Evolutionary conservation across 1,139 yeast species (phyloP), one percentile per base, ranked within the genome.

Genomic region (Wickerhamiella infanticola): DNA sequence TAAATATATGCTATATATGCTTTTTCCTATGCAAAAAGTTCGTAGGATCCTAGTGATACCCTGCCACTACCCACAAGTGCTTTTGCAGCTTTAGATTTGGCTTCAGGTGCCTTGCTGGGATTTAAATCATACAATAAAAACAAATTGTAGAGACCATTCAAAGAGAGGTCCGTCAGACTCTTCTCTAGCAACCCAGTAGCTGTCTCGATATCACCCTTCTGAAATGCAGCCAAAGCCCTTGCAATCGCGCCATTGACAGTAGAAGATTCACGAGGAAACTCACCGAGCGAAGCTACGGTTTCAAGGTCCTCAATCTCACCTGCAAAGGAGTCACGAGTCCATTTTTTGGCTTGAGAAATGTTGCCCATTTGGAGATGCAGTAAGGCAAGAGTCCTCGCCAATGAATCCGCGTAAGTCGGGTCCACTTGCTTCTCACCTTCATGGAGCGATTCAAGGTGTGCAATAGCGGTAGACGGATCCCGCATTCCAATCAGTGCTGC

Each of bases 391-490:
- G 42, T 9, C 4, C 37, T 4, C 3, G 42, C 37, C 9, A 48
- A 35, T 18, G 40, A 24, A 3, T 24, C 39, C 6, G 52, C 51
- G 26, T 40, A 39, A 7, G 24, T 25, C 6, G 37, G 35, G 24
- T 43, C 29, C 8, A 39, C 24, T 7, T 45, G 40, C n/a, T 23
- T 7, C 24, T 45, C 45, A 4, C 52, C 47, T 1, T 43, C 40
- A 42, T 57, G 54, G 42, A 62, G 51, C 3, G 55, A 46, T 11
- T 49, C 46, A 35, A 63, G 49, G 44, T 62, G 63, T 8, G 57
- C 55, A 11, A 60, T 46, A 1, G 66, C 67, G 2, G 66, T 53
- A 6, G 51, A 44, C 40, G 53, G 55, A 46, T 64, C 68, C 8
- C 54, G 51, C 54, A 61, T 55, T 25, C 60, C 59, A 6, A 62